These are phyloP conservation scores for Epichloe glyceriae DNA, from an alignment of 2,329 filamentous ascomycete species.

Conservation along the genomic window DNA sequence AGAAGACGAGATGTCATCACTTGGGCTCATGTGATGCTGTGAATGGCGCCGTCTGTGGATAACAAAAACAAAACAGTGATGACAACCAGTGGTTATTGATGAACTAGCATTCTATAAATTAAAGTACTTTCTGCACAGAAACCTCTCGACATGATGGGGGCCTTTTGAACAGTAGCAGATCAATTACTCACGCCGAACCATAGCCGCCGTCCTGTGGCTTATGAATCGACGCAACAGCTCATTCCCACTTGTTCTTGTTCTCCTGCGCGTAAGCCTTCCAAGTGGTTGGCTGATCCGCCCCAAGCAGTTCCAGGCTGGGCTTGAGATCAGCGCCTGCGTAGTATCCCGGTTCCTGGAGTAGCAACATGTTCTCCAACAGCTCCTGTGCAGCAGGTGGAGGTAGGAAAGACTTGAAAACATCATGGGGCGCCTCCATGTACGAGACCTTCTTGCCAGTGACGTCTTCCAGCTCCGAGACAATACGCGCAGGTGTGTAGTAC, in stretches of 20 bases:
- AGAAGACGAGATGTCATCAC: neutral
- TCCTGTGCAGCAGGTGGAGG: conserved; percentile 18
- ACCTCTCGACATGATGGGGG: too few relatives aligned
- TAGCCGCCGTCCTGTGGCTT: neutral
- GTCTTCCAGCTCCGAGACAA: conserved; percentile 22
- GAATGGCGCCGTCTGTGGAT: neutral
- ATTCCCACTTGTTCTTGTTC: conserved; percentile 18
- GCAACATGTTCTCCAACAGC: conserved; percentile 28
- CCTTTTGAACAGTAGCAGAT: too few relatives aligned
- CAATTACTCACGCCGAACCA: too few relatives aligned
- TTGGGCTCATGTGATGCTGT: too few relatives aligned
- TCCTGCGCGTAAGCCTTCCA: conserved; percentile 25
- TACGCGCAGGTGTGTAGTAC: conserved; percentile 21
- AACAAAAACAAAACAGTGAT: neutral
- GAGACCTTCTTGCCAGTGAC: conserved; percentile 21
- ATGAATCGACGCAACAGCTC: neutral
- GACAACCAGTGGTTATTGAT: too few relatives aligned
- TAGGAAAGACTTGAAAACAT: conserved; percentile 24
- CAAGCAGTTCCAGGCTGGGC: conserved; percentile 20
- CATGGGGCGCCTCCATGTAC: conserved; percentile 18
- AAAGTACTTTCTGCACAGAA: too few relatives aligned
- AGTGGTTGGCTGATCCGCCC: conserved; percentile 21
- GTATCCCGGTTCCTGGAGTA: conserved; percentile 29
- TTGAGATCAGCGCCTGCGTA: conserved; percentile 22
- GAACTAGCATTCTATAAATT: too few relatives aligned